These are phyloP conservation scores for Saccharomycopsis oosterbeekiorum DNA, from an alignment of 805 yeast species.

Conservation along the genomic window DNA sequence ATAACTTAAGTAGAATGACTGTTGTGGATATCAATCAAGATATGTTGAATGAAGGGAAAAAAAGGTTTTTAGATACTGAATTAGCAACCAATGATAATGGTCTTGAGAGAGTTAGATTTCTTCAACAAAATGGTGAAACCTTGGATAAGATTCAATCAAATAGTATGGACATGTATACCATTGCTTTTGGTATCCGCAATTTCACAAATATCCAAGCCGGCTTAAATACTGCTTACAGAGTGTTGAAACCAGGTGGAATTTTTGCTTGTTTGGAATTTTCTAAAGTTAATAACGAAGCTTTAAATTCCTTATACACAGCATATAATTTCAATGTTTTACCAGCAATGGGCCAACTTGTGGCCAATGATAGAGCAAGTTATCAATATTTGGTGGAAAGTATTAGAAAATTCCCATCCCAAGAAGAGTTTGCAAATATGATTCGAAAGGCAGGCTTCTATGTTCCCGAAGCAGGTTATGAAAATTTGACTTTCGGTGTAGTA, in stretches of 20 bases:
- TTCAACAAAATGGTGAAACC: constrained; percentile 88
- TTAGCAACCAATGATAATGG: constrained; percentile 36
- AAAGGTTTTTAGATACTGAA: constrained; percentile 53
- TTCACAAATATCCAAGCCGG: constrained; percentile 94
- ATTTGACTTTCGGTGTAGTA: constrained; percentile 88
- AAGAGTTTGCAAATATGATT: constrained; percentile 82
- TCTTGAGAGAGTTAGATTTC: constrained; percentile 50
- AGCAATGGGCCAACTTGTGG: constrained; percentile 89
- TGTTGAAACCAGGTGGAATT: constrained; percentile 93
- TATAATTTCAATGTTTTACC: constrained; percentile 87
- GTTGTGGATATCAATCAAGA: constrained; percentile 93
- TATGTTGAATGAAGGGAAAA: constrained; percentile 88
- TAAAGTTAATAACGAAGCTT: constrained; percentile 70
- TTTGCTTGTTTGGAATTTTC: constrained; percentile 95
- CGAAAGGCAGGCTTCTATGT: constrained; percentile 90
- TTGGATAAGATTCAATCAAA: constrained; percentile 76
- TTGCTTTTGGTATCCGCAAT: constrained; percentile 95
- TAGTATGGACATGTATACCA: constrained; percentile 91
- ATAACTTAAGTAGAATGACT: constrained; percentile 69
- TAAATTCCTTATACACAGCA: constrained; percentile 72
- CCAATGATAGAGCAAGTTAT: constrained; percentile 91
- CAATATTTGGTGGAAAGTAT: constrained; percentile 95
- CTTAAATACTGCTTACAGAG: constrained; percentile 88
- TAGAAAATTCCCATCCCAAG: constrained; percentile 85
- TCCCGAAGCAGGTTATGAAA: constrained; percentile 78